Base-by-base conservation (phyloP, 129 eudicot genomes). In the Pulicaria dysenterica region DNA sequence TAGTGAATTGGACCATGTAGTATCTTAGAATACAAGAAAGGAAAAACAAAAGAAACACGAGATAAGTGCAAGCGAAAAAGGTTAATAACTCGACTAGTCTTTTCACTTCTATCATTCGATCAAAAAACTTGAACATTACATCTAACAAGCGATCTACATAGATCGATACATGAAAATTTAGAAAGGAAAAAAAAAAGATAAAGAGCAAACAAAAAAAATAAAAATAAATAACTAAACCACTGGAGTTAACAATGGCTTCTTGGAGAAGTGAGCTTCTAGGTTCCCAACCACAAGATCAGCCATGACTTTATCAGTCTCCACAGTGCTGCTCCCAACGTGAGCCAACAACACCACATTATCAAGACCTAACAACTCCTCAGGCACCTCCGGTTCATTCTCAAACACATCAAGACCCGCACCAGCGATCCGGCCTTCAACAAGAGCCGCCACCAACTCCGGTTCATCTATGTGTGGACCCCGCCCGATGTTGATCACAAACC, bases 341-440 rank as follows among this genome's bases (percentile, higher is more conserved):
- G 96, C 81, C 70, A 77, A 41, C 13, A 85, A 73, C 13, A 90
- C 94, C 0, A 85, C 89, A 56, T 85, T 90, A 14, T 85, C 87
- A 19, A 87, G 88, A 24, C 76, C 83, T 47, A 86, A 81, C 13
- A 92, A 55, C 74, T 75, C 75, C 64, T 89, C 86, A 5, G 93
- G 91, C 48, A 86, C 96, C 6, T 86, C 17, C 3, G 96, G 96
- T 45, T 92, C 97, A 15, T 83, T 56, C 79, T 92, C 95, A 66
- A 80, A 89, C 36, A 92, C 96, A 73, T 92, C 98, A 50, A 92
- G 89, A 44, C 98, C 98, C 12, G 95, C 98, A 31, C 96, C 98
- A 17, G 88, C 96, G 47, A 92, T 8, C 78, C 98, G 83, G 56
- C 96, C 88, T 68, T 89, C 95, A 42, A 80, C 72, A 40, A 92